These are phyloP conservation scores for Cryptococcus sp. DNA, from an alignment of 1,284 basidiomycete species.

Conservation along the genomic window DNA sequence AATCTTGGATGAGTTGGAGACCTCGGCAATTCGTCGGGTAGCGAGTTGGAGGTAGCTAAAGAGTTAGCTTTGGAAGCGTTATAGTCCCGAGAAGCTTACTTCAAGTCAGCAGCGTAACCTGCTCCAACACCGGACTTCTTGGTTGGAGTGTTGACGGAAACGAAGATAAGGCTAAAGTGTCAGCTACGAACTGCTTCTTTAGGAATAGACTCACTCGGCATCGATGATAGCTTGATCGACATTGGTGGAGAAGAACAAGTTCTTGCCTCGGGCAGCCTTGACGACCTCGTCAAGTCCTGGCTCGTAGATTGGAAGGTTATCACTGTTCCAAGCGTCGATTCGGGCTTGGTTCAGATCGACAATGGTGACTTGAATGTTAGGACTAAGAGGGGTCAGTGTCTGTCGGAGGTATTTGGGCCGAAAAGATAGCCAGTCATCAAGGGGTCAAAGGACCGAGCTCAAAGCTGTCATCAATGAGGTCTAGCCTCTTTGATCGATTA, in stretches of 20 bases:
- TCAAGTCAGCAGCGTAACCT: conserved; percentile 95
- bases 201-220: conserved; percentile 58
- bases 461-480: not conserved
- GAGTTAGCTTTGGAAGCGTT: not conserved
- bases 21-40: conserved; percentile 88
- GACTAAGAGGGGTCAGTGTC: conserved; percentile 50
- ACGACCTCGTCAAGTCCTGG: conserved; percentile 95
- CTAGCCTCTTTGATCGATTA: not conserved
- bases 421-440: not conserved
- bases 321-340: conserved; percentile 91
- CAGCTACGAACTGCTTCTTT: not conserved
- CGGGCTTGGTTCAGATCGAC: conserved; percentile 94
- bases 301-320: conserved; percentile 73
- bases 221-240: conserved; percentile 89
- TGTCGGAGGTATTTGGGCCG: not conserved
- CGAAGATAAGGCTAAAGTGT: conserved; percentile 52
- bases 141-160: conserved; percentile 83
- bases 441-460: not conserved
- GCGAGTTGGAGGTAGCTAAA: conserved; percentile 89
- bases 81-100: conserved; percentile 55
- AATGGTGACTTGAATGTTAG: conserved; percentile 91
- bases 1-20: conserved; percentile 89
- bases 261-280: conserved; percentile 78
- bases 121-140: conserved; percentile 97
- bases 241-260: conserved; percentile 95